A percentile compares a stretch with the other conserved stretches of the same genome.
phyloP scores from a whole-genome alignment of 495 filamentous ascomycete genomes.

The Entonaema liquescens region DNA sequence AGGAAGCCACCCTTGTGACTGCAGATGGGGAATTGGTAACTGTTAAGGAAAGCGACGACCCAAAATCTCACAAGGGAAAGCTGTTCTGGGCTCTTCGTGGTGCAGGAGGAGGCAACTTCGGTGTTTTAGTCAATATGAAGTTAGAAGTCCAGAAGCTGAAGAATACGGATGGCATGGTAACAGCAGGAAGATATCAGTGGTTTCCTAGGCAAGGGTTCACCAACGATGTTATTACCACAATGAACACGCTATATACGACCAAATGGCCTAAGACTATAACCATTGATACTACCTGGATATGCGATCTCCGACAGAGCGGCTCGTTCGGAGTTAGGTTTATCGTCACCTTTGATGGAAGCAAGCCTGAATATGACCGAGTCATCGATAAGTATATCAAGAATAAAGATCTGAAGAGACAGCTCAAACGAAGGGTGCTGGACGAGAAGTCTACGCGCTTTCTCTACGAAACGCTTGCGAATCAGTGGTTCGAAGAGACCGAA shows the following conservation, averaged over 20 bases:
- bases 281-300: conserved; percentile 45
- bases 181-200: conserved; percentile 38
- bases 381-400: conserved; percentile 18
- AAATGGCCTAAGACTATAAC: conserved; percentile 32
- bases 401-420: conserved; percentile 24
- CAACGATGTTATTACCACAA: conserved; percentile 19
- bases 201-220: conserved; percentile 11
- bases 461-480: conserved; percentile 43
- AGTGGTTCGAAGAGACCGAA: conserved; percentile 44
- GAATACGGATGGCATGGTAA: conserved; percentile 3
- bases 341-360: conserved; percentile 25
- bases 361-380: conserved; percentile 15
- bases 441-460: conserved; percentile 46
- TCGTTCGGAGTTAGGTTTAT: conserved; percentile 23
- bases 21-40: conserved; percentile 28
- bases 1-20: conserved; percentile 27
- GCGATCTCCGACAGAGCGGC: conserved; percentile 28
- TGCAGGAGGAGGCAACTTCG: conserved; percentile 11
- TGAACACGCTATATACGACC: conserved; percentile 34
- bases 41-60: conserved; percentile 19
- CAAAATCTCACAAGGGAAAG: conserved; percentile 8
- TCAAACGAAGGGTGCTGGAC: conserved; percentile 31
- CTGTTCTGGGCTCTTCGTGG: conserved; percentile 11
- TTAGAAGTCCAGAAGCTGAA: conserved; percentile 16
- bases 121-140: conserved; percentile 19